phyloP scores from a whole-genome alignment of 805 yeast genomes.

The Lachancea thermotolerans region DNA sequence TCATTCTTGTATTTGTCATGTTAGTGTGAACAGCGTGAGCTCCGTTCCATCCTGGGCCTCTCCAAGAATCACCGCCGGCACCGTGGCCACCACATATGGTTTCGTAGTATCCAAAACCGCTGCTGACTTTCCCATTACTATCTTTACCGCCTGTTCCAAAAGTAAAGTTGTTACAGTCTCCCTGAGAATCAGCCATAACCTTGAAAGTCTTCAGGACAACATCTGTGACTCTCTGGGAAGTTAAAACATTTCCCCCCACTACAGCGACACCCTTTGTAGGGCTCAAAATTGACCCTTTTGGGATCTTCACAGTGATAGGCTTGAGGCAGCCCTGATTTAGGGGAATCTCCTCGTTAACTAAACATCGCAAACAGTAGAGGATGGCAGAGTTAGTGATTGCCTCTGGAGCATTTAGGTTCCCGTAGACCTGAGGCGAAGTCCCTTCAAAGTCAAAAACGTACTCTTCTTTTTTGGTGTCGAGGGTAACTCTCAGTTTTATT shows the following conservation, averaged over 20 bases:
- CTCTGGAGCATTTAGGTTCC: conserved; percentile 86
- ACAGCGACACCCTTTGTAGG: conserved; percentile 87
- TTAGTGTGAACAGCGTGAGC: conserved; percentile 88
- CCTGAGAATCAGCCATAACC: conserved; percentile 93
- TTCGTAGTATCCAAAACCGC: conserved; percentile 85
- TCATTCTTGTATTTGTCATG: conserved; percentile 89
- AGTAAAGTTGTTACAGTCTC: conserved; percentile 90
- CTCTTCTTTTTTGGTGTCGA: conserved; percentile 44
- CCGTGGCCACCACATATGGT: conserved; percentile 96
- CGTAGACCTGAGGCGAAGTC: conserved; percentile 80
- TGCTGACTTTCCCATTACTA: conserved; percentile 36
- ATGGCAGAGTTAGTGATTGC: conserved; percentile 88
- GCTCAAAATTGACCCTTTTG: conserved; percentile 55
- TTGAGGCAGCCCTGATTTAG: conserved; percentile 86
- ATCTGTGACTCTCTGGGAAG: conserved; percentile 90
- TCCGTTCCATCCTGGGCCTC: conserved; percentile 76
- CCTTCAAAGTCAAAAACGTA: conserved; percentile 81
- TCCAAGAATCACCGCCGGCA: conserved; percentile 47
- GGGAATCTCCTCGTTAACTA: conserved; percentile 84
- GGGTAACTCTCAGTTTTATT: conserved; percentile 49
- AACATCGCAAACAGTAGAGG: conserved; percentile 75
- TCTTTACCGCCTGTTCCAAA: conserved; percentile 74
- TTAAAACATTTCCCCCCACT: conserved; percentile 91
- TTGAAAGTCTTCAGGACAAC: conserved; percentile 79
- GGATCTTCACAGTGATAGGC: conserved; percentile 65